phyloP scores from a whole-genome alignment of 2,329 filamentous ascomycete species.

The Aspergillus neoniger region DNA sequence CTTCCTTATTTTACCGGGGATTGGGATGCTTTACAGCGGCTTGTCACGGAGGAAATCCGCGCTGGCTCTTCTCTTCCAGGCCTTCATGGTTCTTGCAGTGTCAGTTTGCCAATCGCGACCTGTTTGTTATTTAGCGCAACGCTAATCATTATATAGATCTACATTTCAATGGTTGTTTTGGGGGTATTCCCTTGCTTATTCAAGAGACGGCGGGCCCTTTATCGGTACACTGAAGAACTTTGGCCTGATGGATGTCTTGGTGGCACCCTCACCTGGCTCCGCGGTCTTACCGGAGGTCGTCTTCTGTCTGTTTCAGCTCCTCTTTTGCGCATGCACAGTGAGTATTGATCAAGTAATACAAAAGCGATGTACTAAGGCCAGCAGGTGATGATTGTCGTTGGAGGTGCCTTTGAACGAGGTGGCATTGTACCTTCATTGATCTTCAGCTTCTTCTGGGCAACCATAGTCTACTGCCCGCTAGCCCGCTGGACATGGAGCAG shows the following conservation, averaged over 20 bases:
- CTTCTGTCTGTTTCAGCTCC: conserved; percentile 66
- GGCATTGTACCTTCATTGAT: conserved; percentile 65
- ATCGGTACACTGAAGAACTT: conserved; percentile 65
- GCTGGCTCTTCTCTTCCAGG: conserved; percentile 64
- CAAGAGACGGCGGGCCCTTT: conserved; percentile 60
- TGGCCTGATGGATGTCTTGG: conserved; percentile 61
- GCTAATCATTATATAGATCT: conserved; percentile 25
- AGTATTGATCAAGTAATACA: conserved; percentile 1
- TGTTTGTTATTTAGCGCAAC: background rate
- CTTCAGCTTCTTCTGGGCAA: conserved; percentile 72
- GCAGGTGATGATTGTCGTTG: conserved; percentile 66
- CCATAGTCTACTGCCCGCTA: conserved; percentile 71
- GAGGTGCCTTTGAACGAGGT: conserved; percentile 65
- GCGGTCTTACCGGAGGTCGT: conserved; percentile 63
- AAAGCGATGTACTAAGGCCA: conserved; percentile 20
- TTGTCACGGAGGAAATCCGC: conserved; percentile 64
- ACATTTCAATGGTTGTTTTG: conserved; percentile 63
- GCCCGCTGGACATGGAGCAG: conserved; percentile 79
- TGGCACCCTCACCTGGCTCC: conserved; percentile 61
- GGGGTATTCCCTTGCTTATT: conserved; percentile 66
- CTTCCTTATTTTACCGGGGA: conserved; percentile 67
- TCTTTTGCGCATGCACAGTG: conserved; percentile 57
- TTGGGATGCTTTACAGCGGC: conserved; percentile 66
- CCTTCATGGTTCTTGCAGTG: conserved; percentile 60
- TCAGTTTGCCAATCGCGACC: conserved; percentile 24